Percentiles rank a stretch among this genome's conserved stretches.
These are phyloP conservation scores for Brassica carinata DNA, from an alignment of 345 rosid species.

Conservation along the genomic window DNA sequence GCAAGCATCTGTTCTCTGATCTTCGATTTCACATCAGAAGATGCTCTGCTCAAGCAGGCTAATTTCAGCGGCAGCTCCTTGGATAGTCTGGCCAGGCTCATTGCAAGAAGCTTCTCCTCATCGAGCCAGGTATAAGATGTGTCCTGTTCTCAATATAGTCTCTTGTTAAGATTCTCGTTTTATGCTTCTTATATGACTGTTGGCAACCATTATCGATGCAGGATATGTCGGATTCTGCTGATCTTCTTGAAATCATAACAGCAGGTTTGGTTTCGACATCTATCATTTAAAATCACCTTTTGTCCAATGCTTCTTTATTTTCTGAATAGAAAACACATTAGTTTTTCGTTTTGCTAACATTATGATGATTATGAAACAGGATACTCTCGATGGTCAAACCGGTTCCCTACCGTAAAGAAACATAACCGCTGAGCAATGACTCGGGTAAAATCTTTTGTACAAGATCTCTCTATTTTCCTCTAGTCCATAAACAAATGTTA, in stretches of 20 bases:
- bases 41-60: constrained; percentile 59
- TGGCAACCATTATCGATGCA: constrained; percentile 32
- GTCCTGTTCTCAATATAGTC: neutral
- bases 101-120: constrained; percentile 61
- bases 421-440: constrained; percentile 11
- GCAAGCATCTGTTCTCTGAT: constrained; percentile 73
- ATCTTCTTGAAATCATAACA: constrained; percentile 70
- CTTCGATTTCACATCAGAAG: constrained; percentile 73
- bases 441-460: neutral
- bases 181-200: neutral
- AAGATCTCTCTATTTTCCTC: neutral
- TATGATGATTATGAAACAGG: constrained; percentile 45
- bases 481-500: neutral
- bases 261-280: constrained; percentile 51
- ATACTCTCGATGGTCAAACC: constrained; percentile 58
- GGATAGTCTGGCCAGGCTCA: constrained; percentile 47
- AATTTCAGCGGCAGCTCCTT: constrained; percentile 46
- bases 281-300: neutral
- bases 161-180: neutral
- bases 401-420: constrained; percentile 52
- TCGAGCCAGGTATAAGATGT: constrained; percentile 47
- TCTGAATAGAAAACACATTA: neutral
- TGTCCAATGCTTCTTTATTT: neutral
- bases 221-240: constrained; percentile 46
- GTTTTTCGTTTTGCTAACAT: neutral